Evolutionary conservation across 257 asterid species (phyloP), one percentile per base, ranked within the genome.

Genomic region (Handroanthus guayacan): DNA sequence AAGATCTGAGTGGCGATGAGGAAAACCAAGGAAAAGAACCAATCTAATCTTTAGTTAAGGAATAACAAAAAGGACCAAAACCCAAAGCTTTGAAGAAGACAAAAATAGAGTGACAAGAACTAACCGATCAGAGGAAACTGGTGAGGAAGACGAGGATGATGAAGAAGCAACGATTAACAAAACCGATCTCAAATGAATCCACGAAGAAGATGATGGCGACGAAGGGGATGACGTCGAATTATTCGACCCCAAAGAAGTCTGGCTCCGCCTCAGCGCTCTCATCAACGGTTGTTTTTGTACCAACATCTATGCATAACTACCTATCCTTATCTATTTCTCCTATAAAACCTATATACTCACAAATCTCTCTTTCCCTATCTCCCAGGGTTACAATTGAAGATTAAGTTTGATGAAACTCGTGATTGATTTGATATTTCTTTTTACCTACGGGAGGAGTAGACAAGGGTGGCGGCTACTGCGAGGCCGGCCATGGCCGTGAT

Each of bases 401-500:
- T 67, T 57, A 52, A 78, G 1, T 50, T 52, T 36, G 68, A 65
- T 13, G 62, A 34, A 69, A 36, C 34, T 41, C 48, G 31, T 11
- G 58, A 75, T 74, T 66, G 9, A 70, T 75, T 47, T 3, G 51
- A 57, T 17, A 14, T 39, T 63, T 45, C 39, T 20, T 56, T 86
- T 88, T 84, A 89, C 92, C 92, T 79, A 86, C 90, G 93, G 67
- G 93, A 90, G 67, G 91, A 91, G 85, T 91, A 85, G 79, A 84
- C 84, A 81, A 85, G 82, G 80, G 92, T 89, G 66, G 88, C 90
- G 79, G 92, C 93, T 82, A 89, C 81, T 74, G 95, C 91, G 72
- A 86, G 75, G 36, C 94, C 92, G 69, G 93, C 93, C 93, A 87
- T 86, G 88, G 97, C 95, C 82, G 95, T 87, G 66, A 84, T 88